Evolutionary conservation across 768 basidiomycete genomes (phyloP), one percentile per base, ranked within the genome.

Genomic region (Fibroporia radiculosa): DNA sequence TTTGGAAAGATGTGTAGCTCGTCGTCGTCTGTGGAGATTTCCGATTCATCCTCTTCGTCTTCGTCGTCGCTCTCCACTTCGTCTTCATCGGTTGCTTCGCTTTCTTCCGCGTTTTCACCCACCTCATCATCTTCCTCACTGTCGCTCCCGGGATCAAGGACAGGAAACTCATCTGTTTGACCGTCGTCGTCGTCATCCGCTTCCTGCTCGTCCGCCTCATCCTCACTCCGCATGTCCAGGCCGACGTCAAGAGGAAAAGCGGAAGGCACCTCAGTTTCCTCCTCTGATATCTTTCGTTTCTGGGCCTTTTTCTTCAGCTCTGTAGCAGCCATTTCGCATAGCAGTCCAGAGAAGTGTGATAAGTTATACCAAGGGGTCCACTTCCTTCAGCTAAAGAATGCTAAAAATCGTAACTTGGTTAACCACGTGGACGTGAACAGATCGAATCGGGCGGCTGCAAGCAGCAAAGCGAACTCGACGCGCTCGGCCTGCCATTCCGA

Each of bases 181-280:
- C 63, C 62, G 24, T 68, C 68, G 12, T 62, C 63, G 3, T 60
- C 55, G 6, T 55, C 55, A 26, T 60, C 60, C 6, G 52, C 49
- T 10, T 68, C 73, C 41, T 62, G 66, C 52, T 89, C 85, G 49
- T 77, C 72, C 40, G 69, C 67, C 59, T 84, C 84, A 47, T 88
- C 86, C 57, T 84, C 86, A 59, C 81, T 86, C 48, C 70, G 62
- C 77, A 88, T 83, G 59, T 87, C 85, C 48, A 89, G 61, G 35
- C 66, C 66, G 32, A 74, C 74, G 29, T 63, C 62, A 25, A 64
- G 59, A 6, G 63, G 59, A 31, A 75, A 66, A 23, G 63, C 49
- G 20, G 64, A 49, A 24, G 55, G 53, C 24, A 49, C 57, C 19
- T 50, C 48, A 2, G 58, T 53, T 19, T 66, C 67, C 48, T 75